phyloP scores from a whole-genome alignment of 2,329 filamentous ascomycete species.

The Fusarium humuli region DNA sequence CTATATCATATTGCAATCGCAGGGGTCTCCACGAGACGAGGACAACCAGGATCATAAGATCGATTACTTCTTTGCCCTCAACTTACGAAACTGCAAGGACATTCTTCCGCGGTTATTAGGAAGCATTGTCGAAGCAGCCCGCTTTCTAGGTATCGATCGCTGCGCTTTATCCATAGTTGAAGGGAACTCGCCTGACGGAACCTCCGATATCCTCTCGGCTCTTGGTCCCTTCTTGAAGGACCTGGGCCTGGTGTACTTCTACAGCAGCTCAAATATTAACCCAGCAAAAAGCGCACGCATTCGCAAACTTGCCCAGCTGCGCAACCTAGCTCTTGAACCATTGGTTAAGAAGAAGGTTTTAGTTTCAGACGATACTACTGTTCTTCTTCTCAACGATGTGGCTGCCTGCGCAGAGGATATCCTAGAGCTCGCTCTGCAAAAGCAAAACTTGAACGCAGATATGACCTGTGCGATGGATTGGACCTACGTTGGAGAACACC shows the following conservation, averaged over 20 bases:
- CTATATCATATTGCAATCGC: slow-evolving; percentile 43
- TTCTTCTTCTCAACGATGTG: slow-evolving; percentile 68
- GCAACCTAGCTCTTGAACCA: slow-evolving; percentile 64
- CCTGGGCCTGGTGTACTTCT: slow-evolving; percentile 56
- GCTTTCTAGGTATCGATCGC: slow-evolving; percentile 61
- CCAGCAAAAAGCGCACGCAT: slow-evolving; percentile 59
- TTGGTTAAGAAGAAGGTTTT: slow-evolving; percentile 49
- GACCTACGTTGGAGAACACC: slow-evolving; percentile 57
- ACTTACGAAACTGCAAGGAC: slow-evolving; percentile 58
- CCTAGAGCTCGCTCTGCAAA: slow-evolving; percentile 66
- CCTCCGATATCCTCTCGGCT: slow-evolving; percentile 60
- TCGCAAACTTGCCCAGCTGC: slow-evolving; percentile 59
- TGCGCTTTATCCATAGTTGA: slow-evolving; percentile 68
- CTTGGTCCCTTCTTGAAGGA: slow-evolving; percentile 55
- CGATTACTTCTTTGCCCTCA: slow-evolving; percentile 64
- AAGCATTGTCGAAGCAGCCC: slow-evolving; percentile 62
- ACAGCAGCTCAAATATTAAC: slow-evolving; percentile 57
- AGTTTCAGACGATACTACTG: slow-evolving; percentile 53
- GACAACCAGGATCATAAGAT: neutral
- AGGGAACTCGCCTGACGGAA: slow-evolving; percentile 66
- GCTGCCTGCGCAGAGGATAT: slow-evolving; percentile 66
- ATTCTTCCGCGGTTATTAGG: slow-evolving; percentile 64
- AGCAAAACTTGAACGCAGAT: slow-evolving; percentile 58
- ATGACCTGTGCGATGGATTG: slow-evolving; percentile 72
- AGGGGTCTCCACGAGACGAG: neutral